These are phyloP conservation scores for Pseudogymnoascus sp. DNA, from an alignment of 2,329 filamentous ascomycete species.

Conservation along the genomic window DNA sequence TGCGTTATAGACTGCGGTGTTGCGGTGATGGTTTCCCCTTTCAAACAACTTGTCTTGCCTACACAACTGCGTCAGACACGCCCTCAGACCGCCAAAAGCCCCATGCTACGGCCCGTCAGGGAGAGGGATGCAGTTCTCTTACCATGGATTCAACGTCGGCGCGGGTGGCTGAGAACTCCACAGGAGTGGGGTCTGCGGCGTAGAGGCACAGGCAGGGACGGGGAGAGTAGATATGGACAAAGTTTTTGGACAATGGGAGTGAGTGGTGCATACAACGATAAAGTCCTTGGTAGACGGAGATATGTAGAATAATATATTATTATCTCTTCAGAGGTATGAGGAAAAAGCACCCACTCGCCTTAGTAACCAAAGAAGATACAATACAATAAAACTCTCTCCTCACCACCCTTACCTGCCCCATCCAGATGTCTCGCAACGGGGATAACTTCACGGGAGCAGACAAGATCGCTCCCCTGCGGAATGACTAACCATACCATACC, in stretches of 20 bases:
- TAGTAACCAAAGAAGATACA: background rate
- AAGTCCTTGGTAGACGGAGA: background rate
- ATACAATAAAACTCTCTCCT: no score
- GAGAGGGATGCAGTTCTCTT: background rate
- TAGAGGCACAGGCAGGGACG: no score
- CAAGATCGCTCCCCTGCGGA: no score
- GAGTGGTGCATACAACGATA: background rate
- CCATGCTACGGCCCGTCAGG: background rate
- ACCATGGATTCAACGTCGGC: background rate
- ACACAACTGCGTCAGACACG: background rate
- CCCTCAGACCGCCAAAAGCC: background rate
- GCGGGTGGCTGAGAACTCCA: background rate
- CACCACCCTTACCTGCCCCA: background rate
- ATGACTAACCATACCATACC: no score
- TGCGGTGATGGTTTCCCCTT: background rate
- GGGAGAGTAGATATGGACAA: background rate
- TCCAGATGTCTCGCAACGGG: no score
- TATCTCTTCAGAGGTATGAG: background rate
- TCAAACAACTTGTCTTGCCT: background rate
- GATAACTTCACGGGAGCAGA: no score
- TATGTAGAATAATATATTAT: background rate
- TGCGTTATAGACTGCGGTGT: background rate
- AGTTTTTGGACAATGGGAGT: background rate
- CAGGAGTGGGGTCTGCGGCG: background rate
- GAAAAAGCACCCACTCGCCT: background rate